phyloP scores from a whole-genome alignment of 441 rosid species.

The Erodium chrysanthum region DNA sequence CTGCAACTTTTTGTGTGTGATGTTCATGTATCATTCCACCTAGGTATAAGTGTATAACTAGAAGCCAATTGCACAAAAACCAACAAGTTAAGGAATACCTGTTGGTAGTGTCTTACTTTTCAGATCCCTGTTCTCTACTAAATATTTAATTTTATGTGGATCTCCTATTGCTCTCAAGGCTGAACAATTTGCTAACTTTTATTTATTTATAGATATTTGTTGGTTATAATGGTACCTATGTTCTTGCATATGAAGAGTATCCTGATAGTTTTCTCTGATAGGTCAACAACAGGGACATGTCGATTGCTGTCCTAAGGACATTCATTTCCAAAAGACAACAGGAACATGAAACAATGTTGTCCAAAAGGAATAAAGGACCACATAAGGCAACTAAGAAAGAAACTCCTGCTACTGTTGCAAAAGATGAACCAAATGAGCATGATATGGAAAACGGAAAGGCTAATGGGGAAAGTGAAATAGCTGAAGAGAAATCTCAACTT shows the following conservation, averaged over 20 bases:
- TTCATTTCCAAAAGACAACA: slow-evolving; percentile 55
- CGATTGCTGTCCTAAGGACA: slow-evolving; percentile 80
- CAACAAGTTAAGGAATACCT: too few relatives aligned
- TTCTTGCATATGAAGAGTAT: not conserved
- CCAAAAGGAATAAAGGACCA: slow-evolving; percentile 45
- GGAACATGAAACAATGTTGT: slow-evolving; percentile 56
- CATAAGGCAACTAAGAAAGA: slow-evolving; percentile 38
- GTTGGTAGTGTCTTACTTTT: too few relatives aligned
- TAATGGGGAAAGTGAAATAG: slow-evolving; percentile 38
- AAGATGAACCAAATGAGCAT: slow-evolving; percentile 27
- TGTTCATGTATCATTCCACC: too few relatives aligned
- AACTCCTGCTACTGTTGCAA: slow-evolving; percentile 25
- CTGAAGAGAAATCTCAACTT: slow-evolving; percentile 32
- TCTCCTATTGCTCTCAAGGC: not conserved
- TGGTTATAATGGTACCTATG: not conserved
- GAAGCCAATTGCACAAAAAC: too few relatives aligned
- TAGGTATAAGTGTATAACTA: too few relatives aligned
- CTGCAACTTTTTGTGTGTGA: too few relatives aligned
- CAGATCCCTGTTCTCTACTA: too few relatives aligned
- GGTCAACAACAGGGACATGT: slow-evolving; percentile 91
- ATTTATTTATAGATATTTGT: not conserved
- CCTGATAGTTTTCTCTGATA: slow-evolving; percentile 8
- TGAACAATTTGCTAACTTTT: not conserved
- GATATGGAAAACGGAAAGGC: slow-evolving; percentile 27
- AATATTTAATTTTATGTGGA: too few relatives aligned